Evolutionary conservation across 176 grass and related monocot genomes (phyloP), one percentile per base, ranked within the genome.

Genomic region (Carex kokanica): DNA sequence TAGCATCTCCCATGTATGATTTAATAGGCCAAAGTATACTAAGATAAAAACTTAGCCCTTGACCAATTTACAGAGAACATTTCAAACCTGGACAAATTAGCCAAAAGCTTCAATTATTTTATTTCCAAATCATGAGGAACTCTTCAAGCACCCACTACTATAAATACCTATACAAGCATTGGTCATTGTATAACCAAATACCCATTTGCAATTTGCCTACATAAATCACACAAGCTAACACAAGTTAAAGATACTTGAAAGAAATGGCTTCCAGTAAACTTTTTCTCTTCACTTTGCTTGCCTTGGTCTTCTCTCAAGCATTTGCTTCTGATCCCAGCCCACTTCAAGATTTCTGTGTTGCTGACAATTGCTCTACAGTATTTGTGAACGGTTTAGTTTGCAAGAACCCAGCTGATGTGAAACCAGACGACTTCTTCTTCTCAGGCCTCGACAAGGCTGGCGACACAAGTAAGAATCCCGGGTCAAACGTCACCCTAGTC

Each of bases 321-420:
- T 59, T 91, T 34, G 92, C 83, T 23, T 79, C 55, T 58, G 89
- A 94, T 2, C 89, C 89, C 10, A 49, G 45, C 45, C 9, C 45
- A 49, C 45, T 94, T 53, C 90, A 91, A 81, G 92, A 94, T 51
- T 88, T 91, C 5, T 65, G 63, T 65, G 63, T 65, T 1, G 27
- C 27, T 16, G 63, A 32, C 27, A 32, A 5, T 1, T 2, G 2
- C 27, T 32, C 63, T 49, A 11, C 45, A 75, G 63, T 65, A 32
- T 7, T 65, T 6, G 63, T 65, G 27, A 65, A 65, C 1, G 63
- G 63, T 27, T 65, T 65, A 6, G 63, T 16, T 65, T 65, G 63
- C 63, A 65, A 65, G 63, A 65, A 65, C 63, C 63, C 63, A 6
- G 13, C 15, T 32, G 63, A 65, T 65, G 29, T 5, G 27, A 65